A percentile compares a stretch with the other conserved stretches of the same genome.
phyloP scores from a whole-genome alignment of 345 rosid genomes.

The Eutrema japonicum region DNA sequence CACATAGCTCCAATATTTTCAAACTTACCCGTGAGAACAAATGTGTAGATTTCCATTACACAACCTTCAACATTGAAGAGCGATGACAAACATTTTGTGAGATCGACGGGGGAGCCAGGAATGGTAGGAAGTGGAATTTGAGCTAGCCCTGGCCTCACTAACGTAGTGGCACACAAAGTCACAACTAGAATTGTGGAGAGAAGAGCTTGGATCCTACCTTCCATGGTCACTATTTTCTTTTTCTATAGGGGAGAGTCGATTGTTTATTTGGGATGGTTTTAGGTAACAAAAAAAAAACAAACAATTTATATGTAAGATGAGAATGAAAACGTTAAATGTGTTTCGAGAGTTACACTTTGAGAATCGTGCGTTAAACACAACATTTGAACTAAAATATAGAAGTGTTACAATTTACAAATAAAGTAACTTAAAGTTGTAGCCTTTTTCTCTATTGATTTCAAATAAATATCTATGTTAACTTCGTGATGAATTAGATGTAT shows the following conservation, averaged over 20 bases:
- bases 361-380: background rate
- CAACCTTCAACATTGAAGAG: constrained; percentile 6
- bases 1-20: background rate
- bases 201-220: constrained; percentile 9
- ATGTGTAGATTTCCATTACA: background rate
- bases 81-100: constrained; percentile 19
- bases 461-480: background rate
- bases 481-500: background rate
- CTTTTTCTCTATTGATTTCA: background rate
- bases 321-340: background rate
- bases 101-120: constrained; percentile 5
- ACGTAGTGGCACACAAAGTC: constrained; percentile 5
- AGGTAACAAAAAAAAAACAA: background rate
- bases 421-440: background rate
- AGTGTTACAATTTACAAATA: background rate
- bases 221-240: background rate
- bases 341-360: background rate
- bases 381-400: too few species aligned
- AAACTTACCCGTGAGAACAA: constrained; percentile 18
- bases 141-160: background rate
- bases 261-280: constrained; percentile 3
- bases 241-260: background rate
- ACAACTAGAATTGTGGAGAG: background rate
- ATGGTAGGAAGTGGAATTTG: background rate
- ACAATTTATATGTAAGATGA: background rate